Base-by-base conservation (phyloP, 2,329 filamentous ascomycete species). In the Biscogniauxia mediterranea region DNA sequence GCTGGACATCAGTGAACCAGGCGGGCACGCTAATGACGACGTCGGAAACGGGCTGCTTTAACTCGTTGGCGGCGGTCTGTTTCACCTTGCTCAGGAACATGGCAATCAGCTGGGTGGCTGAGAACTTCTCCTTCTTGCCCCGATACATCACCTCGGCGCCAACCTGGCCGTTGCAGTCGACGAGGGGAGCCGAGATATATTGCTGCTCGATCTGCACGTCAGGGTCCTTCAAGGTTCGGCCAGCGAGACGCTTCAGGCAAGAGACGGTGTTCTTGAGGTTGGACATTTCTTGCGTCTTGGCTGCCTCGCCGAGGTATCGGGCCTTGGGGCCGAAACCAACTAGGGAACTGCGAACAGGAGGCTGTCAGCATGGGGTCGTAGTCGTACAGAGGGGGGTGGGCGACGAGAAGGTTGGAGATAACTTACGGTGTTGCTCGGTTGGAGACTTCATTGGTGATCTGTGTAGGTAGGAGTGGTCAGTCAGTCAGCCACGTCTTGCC, bases 391-490 rank as follows among this genome's bases (percentile, higher is more conserved):
- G 19, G 20, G 54, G 26, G 42, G 25, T 52, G 62, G 42, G 54
- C 54, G 59, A 62, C 59, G 59, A 54, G 60, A 58, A 52, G 58
- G 62, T 52, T 52, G 50, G 57, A 32, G 46, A 57, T 38, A 59
- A 89, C 93, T 85, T 91, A 97, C 92, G 95, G 95, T 71, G 95
- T 99, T 64, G 92, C 89, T 80, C 95, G 90, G 86, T 99, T 98
- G 70, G 95, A 99, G 72, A 98, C 95, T 81, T 99, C 95, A 85
- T 99, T 99, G 82, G 92, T 90, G 77, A 99, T 96, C 93, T 97
- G 60, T n/a, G 56, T 38, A 23, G 28, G 28, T 9, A 6, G 7
- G 11, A 32, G 28, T 8, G 52, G 19, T 26, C 17, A 28, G 38
- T 46, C 38, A 46, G 38, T 28, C 23, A 60, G 17, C 21, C 54